Evolutionary conservation across 306 rosid species (phyloP).

Genomic region (Glycine latifolia): DNA sequence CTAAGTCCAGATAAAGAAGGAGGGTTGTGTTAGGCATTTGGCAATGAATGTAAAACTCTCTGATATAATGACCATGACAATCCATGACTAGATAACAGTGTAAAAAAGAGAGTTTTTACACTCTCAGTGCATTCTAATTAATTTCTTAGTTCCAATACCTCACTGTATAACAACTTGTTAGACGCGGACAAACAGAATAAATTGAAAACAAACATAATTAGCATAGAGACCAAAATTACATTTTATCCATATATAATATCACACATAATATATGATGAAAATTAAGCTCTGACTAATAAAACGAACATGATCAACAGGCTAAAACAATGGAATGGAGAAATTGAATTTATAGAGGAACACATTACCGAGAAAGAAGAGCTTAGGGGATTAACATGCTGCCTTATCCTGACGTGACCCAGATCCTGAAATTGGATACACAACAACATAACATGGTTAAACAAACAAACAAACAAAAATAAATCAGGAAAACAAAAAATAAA

Average conservation of each 20-base stretch:
- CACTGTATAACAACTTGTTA: neutral
- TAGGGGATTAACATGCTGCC: conserved; percentile 95
- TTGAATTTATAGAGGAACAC: conserved; percentile 42
- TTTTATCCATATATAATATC: neutral
- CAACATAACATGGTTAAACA: neutral
- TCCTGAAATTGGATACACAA: conserved; percentile 62
- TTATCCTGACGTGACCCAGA: conserved; percentile 79
- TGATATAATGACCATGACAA: too few relatives aligned
- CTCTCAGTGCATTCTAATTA: neutral
- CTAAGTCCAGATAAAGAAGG: too few relatives aligned
- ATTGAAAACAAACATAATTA: neutral
- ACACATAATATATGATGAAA: neutral
- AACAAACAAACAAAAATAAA: neutral
- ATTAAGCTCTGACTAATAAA: neutral
- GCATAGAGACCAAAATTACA: conserved; percentile 2
- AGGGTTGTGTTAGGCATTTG: too few relatives aligned
- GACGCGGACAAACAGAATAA: neutral
- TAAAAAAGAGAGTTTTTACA: neutral
- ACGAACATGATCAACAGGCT: neutral
- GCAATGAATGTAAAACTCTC: too few relatives aligned
- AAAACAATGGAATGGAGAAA: conserved; percentile 13
- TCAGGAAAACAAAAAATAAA: neutral
- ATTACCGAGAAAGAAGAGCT: conserved; percentile 77
- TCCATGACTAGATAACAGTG: too few relatives aligned
- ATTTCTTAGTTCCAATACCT: neutral